Base-by-base conservation (phyloP, 1,284 basidiomycete genomes). In the Microbotryum lychnidis-dioicae region DNA sequence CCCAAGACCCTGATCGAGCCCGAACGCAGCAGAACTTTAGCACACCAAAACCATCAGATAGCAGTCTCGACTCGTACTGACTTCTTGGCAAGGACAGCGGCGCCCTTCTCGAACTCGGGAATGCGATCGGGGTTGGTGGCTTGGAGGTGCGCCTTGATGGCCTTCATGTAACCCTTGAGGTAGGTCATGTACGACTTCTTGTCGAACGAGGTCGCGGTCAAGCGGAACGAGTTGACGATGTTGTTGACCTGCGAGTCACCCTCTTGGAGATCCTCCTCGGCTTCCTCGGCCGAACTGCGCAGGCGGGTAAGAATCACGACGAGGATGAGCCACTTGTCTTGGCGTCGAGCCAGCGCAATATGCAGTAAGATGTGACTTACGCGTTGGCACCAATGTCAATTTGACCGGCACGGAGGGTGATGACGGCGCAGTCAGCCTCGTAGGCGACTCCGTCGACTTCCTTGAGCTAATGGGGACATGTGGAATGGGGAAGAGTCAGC, bases 161-260 rank as follows among this genome's bases (percentile, higher is more conserved):
- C 75, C 79, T 91, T 91, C 88, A 91, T 90, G 80, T 91, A 91
- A 57, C 74, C 80, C 83, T 84, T 98, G 74, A 98, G 84, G 78
- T 94, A 87, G 50, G 81, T 77, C 53, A 92, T 79, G 79, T 83
- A 99, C 47, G 79, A 68, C 70, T 97, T 97, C 80, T 97, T 98
- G 80, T 97, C 92, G 77, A 96, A 98, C 9, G 73, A 47, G 33
- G 91, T 94, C 46, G 76, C 54, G 74, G 89, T 84, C 66, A 99
- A 87, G 73, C 92, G 87, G 85, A 94, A 93, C 55, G 91, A 91
- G 81, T 92, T 79, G 65, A 87, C 86, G 70, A 98, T 81, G 78
- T 98, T 91, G 86, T 93, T 98, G 75, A 96, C 87, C 68, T 80
- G 79, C 21, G 62, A 50, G 42, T 84, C 81, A 69, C 88, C 90